phyloP scores from a whole-genome alignment of 2,329 filamentous ascomycete species.

The Monosporascus sp. region DNA sequence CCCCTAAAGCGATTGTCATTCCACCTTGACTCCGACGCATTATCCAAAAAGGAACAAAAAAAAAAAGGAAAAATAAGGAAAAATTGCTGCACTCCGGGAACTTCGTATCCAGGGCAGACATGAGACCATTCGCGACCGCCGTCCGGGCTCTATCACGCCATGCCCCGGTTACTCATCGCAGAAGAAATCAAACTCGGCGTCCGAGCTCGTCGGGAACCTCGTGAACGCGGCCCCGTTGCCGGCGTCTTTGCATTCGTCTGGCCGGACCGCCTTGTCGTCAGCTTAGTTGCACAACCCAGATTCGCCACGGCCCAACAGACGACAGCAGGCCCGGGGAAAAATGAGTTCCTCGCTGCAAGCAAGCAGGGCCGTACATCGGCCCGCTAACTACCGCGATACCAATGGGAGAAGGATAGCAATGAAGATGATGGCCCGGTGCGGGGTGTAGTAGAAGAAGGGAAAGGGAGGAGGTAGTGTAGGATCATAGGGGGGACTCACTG shows the following conservation, averaged over 20 bases:
- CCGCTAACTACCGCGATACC: no score
- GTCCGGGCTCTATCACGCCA: neutral
- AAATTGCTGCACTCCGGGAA: neutral
- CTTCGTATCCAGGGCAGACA: neutral
- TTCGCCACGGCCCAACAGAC: neutral
- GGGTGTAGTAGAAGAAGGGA: neutral
- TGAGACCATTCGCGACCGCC: neutral
- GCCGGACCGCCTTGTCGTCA: neutral
- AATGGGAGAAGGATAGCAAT: no score
- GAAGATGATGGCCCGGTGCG: no score
- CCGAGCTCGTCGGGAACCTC: constrained; percentile 30
- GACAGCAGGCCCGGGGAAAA: no score
- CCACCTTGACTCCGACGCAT: neutral
- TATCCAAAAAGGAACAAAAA: neutral
- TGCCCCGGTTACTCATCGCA: constrained; percentile 28
- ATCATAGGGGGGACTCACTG: constrained; percentile 26
- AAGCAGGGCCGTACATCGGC: no score
- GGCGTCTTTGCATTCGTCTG: constrained; percentile 35
- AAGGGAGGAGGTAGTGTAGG: neutral
- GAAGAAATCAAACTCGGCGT: constrained; percentile 40
- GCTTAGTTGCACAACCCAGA: neutral
- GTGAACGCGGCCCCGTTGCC: constrained; percentile 25
- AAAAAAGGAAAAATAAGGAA: no score
- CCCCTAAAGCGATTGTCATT: neutral
- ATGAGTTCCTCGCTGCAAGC: no score